A percentile compares a stretch with the other conserved stretches of the same genome.
Evolutionary conservation across 345 rosid genomes (phyloP).

Genomic region (Schrenkiella parvula): DNA sequence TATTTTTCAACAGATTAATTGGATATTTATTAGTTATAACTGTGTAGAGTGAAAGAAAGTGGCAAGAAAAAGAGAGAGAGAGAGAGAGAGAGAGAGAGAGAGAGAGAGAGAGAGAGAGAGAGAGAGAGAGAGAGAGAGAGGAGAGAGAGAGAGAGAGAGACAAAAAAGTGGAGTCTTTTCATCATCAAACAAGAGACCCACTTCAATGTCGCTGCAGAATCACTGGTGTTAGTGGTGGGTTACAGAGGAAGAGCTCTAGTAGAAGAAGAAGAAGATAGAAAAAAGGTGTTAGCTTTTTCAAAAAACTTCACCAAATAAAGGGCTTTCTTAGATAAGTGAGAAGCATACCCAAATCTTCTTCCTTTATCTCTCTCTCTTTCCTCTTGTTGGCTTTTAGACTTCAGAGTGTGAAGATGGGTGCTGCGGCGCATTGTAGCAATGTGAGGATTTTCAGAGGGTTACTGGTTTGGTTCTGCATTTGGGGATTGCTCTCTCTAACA

Average conservation of each 20-base stretch:
- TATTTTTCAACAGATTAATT: not conserved
- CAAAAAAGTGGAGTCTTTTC: conserved; percentile 26
- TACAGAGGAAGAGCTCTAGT: conserved; percentile 19
- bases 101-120: no score
- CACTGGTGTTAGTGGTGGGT: conserved; percentile 37
- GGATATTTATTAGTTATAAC: not conserved
- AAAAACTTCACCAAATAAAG: conserved; percentile 21
- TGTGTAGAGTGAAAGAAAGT: conserved; percentile 20
- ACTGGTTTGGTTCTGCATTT: conserved; percentile 39
- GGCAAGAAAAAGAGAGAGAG: not conserved
- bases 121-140: not conserved
- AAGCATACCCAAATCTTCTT: conserved; percentile 18
- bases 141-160: conserved; percentile 3
- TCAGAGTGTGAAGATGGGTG: conserved; percentile 24
- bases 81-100: not conserved
- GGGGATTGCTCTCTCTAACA: conserved; percentile 44
- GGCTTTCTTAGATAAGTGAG: not conserved
- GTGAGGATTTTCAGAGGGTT: conserved; percentile 27
- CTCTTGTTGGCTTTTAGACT: conserved; percentile 11
- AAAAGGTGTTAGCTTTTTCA: conserved; percentile 26
- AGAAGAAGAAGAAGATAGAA: conserved; percentile 14
- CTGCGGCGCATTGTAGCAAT: conserved; percentile 37
- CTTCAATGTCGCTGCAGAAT: conserved; percentile 33
- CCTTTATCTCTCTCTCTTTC: not conserved
- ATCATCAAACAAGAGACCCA: conserved; percentile 37